Evolutionary conservation across 2,329 filamentous ascomycete species (phyloP), one percentile per base, ranked within the genome.

Genomic region (Trichophyton verrucosum): DNA sequence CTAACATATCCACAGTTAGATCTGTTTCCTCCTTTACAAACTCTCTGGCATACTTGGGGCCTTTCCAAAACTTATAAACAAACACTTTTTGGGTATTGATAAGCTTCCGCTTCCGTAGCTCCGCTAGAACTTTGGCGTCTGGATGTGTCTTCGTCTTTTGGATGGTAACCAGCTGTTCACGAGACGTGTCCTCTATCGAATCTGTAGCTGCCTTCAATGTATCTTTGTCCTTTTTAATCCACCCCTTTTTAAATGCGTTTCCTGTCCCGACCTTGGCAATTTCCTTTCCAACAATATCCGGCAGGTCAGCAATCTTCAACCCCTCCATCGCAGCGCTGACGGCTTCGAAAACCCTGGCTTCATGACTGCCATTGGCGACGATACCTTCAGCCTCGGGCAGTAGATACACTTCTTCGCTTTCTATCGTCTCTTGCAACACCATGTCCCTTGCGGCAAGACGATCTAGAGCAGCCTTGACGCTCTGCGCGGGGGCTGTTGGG

Each of bases 11-110:
- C 59, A 86, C 87, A 9, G 94, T 97, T 70, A 99, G 78, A 72
- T 99, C 94, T 49, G 94, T 96, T 76, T 95, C 90, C 77, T 97
- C 91, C 75, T 95, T 90, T 53, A 87, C 81, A 65, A 97, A 88
- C 75, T 96, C 87, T 57, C 88, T 83, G 49, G 91, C 89, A 72
- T 91, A 99, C 74, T 95, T 95, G 63, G 85, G 77, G 0, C 91
- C 94, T 78, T 96, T 96, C 63, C 79, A 78, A 63, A 95, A 85
- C 67, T 83, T 87, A 81, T 94, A 99, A 73, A 80, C 85, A 68
- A 95, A 87, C 62, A 89, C 83, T 78, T 96, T 97, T 67, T 89
- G 85, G 70, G 89, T 80, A 66, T 82, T 86, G 65, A 96, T 81
- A 57, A 99, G 82, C 78, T 96, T 97, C 71, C 92, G 85, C 81